Evolutionary conservation across 768 basidiomycete species (phyloP), one percentile per base, ranked within the genome.

Genomic region (Mycena maculata): DNA sequence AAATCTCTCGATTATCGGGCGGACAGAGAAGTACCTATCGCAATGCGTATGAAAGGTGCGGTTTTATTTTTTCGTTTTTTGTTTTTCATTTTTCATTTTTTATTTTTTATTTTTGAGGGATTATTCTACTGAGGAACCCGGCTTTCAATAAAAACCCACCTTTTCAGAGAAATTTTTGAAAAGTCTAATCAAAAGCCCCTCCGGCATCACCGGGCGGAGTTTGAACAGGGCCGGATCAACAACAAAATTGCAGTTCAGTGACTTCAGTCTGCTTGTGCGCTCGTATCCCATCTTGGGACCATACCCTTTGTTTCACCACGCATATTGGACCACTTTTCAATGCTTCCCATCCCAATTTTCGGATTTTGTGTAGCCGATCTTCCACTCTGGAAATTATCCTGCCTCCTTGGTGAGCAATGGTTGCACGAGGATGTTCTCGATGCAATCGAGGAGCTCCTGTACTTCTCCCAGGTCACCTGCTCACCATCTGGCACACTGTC

Each of bases 341-440:
- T 18, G 13, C 25, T 44, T 8, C 55, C 38, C 13, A 53, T 53
- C 49, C 59, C 59, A 23, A 52, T 62, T 27, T 44, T 41, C 22
- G 60, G 60, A 4, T 54, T 62, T 41, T 33, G 16, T 48, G 61
- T 55, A 0, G 48, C 53, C 0, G 33, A 33, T 2, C 55, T 63
- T 41, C 55, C 55, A 2, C 48, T 64, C 11, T 64, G 47, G 55
- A 64, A 57, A 18, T 31, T 65, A 15, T 53, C 50, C 15, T 65
- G 64, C 27, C 33, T 65, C 1, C 64, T 65, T 6, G 30, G 57
- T 2, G 64, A 65, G 28, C 28, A 52, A 11, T 65, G 64, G 64
- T 31, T 65, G 8, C 45, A 56, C 3, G 63, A 64, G 13, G 63
- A 65, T 31, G 47, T 65, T n/a, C 31, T 65, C 3, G 58, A 65